Evolutionary conservation across 495 filamentous ascomycete genomes (phyloP).

Genomic region (Hypoxylon lenormandii): DNA sequence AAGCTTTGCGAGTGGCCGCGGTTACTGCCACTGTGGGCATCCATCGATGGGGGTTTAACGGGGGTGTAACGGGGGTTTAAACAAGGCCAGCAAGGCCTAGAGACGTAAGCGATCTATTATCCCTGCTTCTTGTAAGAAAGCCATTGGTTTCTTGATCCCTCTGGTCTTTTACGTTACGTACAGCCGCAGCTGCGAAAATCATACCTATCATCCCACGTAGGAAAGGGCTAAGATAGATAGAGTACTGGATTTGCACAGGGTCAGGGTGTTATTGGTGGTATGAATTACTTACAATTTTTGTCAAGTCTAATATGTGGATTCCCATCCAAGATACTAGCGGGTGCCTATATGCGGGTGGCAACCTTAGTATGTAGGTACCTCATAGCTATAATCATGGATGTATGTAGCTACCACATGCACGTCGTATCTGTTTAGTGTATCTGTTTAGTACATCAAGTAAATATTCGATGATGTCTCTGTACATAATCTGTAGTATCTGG

Average conservation of each 20-base stretch:
- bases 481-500: neutral
- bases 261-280: slow-evolving; percentile 11
- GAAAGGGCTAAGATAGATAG: slow-evolving; percentile 21
- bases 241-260: neutral
- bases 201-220: slow-evolving; percentile 36
- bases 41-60: slow-evolving; percentile 23
- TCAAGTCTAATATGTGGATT: slow-evolving; percentile 36
- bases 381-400: too few relatives aligned
- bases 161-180: slow-evolving; percentile 34
- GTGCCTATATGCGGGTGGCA: slow-evolving; percentile 18
- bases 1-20: slow-evolving; percentile 35
- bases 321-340: slow-evolving; percentile 8
- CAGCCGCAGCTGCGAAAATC: slow-evolving; percentile 22
- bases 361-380: neutral
- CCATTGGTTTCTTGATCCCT: slow-evolving; percentile 11
- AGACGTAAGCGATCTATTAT: slow-evolving; percentile 40
- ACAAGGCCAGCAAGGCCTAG: neutral
- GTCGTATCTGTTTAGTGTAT: too few relatives aligned
- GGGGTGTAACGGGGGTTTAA: neutral
- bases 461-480: neutral
- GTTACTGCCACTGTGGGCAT: slow-evolving; percentile 11
- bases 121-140: slow-evolving; percentile 35
- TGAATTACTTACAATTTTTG: neutral
- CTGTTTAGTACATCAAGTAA: too few relatives aligned
- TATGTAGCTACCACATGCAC: neutral